These are phyloP conservation scores for Coffea eugenioides DNA, from an alignment of 257 asterid genomes.

Conservation along the genomic window DNA sequence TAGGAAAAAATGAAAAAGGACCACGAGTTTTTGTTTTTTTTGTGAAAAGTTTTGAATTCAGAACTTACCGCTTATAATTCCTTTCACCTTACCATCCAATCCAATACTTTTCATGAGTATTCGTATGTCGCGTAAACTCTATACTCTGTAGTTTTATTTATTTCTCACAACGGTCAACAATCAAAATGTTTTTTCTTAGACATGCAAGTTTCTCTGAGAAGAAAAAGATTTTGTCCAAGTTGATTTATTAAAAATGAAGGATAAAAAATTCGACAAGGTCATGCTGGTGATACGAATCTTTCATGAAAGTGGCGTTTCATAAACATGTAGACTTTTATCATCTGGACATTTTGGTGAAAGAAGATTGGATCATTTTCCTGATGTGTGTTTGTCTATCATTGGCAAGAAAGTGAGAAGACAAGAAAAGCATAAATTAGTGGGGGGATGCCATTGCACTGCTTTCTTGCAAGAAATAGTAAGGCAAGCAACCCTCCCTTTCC, in stretches of 20 bases:
- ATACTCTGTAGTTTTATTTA: too few relatives aligned
- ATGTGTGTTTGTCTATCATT: not conserved
- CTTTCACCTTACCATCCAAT: too few relatives aligned
- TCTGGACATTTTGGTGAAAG: not conserved
- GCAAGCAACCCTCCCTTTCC: not conserved
- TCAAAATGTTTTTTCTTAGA: too few relatives aligned
- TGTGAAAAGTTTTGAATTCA: too few relatives aligned
- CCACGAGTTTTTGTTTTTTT: too few relatives aligned
- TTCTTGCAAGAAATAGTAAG: slow-evolving; percentile 8
- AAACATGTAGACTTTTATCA: not conserved
- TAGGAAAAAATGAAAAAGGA: not conserved
- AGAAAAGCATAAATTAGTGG: not conserved
- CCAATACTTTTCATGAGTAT: too few relatives aligned
- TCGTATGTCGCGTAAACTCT: too few relatives aligned
- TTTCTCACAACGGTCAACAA: too few relatives aligned
- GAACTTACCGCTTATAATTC: too few relatives aligned
- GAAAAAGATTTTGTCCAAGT: too few relatives aligned
- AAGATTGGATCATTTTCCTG: not conserved
- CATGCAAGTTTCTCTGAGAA: too few relatives aligned
- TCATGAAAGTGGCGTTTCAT: not conserved
- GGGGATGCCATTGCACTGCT: not conserved
- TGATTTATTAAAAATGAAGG: not conserved
- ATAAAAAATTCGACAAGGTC: not conserved
- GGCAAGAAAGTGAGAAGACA: not conserved
- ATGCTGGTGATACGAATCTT: not conserved